Base-by-base conservation (phyloP, 1,284 basidiomycete species). In the Anthracocystis setariae region DNA sequence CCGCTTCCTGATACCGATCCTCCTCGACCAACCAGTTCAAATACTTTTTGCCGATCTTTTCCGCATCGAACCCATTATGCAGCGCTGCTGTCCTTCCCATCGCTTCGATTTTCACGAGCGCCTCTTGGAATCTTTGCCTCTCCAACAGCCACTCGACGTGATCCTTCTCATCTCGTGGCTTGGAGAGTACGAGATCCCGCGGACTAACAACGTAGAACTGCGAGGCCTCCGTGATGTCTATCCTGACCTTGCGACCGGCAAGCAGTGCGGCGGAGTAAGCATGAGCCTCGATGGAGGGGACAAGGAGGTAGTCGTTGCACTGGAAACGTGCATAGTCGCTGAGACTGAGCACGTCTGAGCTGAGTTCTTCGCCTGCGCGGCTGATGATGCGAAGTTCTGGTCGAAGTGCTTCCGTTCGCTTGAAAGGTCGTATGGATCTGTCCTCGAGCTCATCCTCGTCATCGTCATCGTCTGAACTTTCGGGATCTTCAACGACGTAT, bases 311-410 rank as follows among this genome's bases (percentile, higher is more conserved):
- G 83, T 98, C 95, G 78, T 94, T 94, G 83, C 94, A 98, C 17
- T 90, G 89, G 87, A 92, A 96, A 15, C 88, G 85, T 78, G 92
- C 89, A 81, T 88, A 97, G 64, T 89, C 89, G 13, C 88, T 85
- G 37, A 99, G 87, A 46, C 88, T 88, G 46, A 98, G 87, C 1
- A 91, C 92, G 81, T 98, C 95, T 0, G 90, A 88, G 1, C 92
- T 89, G 10, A 93, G 86, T 83, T 98, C 94, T 79, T 98, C 93
- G 1, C 95, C 95, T 0, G 87, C 86, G 10, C 89, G 88, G 9
- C 92, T 92, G 71, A 99, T 91, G 72, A 98, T 91, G 10, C 94
- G 89, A 46, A 99, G 86, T 83, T 98, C 95, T 2, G 96, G 95
- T 21, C 91, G 89, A 66, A 92, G 90, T 1, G 93, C 92, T 0